Evolutionary conservation across 305 asterid species (phyloP).

Genomic region (Fraxinus dipetala): DNA sequence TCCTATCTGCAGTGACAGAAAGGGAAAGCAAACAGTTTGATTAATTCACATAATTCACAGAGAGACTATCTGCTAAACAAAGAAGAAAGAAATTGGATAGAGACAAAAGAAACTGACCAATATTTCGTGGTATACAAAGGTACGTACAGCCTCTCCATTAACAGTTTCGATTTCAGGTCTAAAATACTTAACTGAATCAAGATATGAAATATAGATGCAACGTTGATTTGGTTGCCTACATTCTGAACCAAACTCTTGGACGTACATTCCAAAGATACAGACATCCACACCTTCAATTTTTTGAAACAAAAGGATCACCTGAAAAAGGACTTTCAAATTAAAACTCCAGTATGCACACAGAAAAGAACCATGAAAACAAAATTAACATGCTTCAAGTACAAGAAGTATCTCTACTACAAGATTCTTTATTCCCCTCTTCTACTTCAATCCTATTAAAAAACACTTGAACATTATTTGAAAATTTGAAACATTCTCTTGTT

Average conservation of each 20-base stretch:
- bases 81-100: background rate
- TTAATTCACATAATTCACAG: constrained; percentile 20
- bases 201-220: constrained; percentile 65
- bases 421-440: background rate
- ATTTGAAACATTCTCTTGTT: background rate
- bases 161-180: constrained; percentile 58
- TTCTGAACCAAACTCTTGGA: constrained; percentile 77
- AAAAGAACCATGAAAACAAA: background rate
- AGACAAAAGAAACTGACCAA: constrained; percentile 35
- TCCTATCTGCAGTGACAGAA: constrained; percentile 51
- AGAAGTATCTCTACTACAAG: background rate
- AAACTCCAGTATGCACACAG: background rate
- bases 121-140: constrained; percentile 71
- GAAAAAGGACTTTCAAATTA: constrained; percentile 25
- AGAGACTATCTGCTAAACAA: constrained; percentile 11
- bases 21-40: constrained; percentile 7
- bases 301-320: constrained; percentile 76
- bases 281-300: constrained; percentile 69
- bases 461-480: background rate
- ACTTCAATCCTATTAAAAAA: background rate
- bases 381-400: background rate
- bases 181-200: constrained; percentile 75
- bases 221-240: constrained; percentile 68
- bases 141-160: constrained; percentile 65
- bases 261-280: constrained; percentile 69